Base-by-base conservation (phyloP, 805 yeast genomes). In the Wickerhamiella allomyrinae region DNA sequence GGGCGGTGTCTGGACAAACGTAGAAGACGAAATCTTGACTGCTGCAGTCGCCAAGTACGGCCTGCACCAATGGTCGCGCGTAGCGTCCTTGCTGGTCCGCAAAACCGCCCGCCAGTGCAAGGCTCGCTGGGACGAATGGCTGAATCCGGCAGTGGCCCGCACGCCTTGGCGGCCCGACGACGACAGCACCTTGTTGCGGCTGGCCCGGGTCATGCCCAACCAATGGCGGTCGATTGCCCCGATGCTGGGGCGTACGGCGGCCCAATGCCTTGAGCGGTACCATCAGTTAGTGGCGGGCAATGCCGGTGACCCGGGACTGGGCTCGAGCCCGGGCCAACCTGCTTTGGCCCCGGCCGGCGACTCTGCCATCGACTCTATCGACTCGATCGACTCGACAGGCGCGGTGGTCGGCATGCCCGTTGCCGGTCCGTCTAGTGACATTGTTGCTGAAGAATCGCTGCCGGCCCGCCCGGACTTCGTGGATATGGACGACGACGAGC, bases 21-120 rank as follows among this genome's bases (percentile, higher is more conserved):
- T 70, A 9, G 80, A 75, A 51, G 98, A 91, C 59, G 89, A 85
- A 59, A 79, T 91, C 35, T 65, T 89, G 34, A 77, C 79, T 49
- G 94, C 95, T 0, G 95, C 95, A 1, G 82, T 91, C 2, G 73
- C 91, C 31, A 91, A 89, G 56, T 89, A 89, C 59, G 98, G 98
- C 0, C 66, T 86, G 15, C 86, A 83, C 51, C 95, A 91, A 54
- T 89, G 98, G 98, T 71, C 91, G 11, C 72, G 95, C 40, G 89
- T 89, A 4, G 81, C 95, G 1, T 85, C 96, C 0, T 67, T 89
- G 36, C 63, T 89, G 27, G 78, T 84, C 5, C 76, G 81, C 57
- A 89, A 89, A 59, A 78, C 86, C 2, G 94, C 96, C 4, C 77
- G 76, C 54, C 97, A 91, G 57, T 89, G 94, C 47, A 84, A 86